Conservation (phyloP, 2,329 filamentous ascomycete species). For the Aspergillus sojae region DNA sequence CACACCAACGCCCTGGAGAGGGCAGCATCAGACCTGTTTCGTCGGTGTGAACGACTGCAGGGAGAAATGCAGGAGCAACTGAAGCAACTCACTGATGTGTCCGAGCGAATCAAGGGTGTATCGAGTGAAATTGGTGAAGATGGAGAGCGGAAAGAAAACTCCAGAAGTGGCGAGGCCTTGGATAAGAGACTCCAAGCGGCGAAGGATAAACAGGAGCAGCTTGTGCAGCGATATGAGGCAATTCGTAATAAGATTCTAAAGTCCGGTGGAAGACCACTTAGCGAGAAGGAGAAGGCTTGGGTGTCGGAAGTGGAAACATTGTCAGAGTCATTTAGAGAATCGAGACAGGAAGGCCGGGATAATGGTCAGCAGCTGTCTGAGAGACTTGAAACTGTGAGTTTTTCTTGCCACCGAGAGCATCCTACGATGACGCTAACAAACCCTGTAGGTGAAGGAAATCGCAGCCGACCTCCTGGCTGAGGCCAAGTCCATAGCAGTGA, state of each 20-base stretch:
- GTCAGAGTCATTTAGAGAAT: conserved; percentile 37
- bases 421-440: conserved; percentile 16
- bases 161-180: conserved; percentile 36
- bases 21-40: conserved; percentile 55
- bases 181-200: conserved; percentile 45
- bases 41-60: conserved; percentile 52
- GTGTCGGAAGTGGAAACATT: conserved; percentile 46
- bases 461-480: conserved; percentile 41
- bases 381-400: conserved; percentile 45
- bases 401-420: background rate
- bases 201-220: conserved; percentile 42
- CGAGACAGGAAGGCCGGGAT: conserved; percentile 26
- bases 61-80: conserved; percentile 53
- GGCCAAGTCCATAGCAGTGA: conserved; percentile 36
- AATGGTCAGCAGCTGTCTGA: conserved; percentile 31
- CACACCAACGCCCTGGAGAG: conserved; percentile 50
- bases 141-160: conserved; percentile 34
- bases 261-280: conserved; percentile 47
- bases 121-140: conserved; percentile 42
- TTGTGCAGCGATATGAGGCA: conserved; percentile 47
- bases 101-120: conserved; percentile 48
- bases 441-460: conserved; percentile 43
- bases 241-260: conserved; percentile 47
- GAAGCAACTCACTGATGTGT: conserved; percentile 47
- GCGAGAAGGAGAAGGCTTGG: conserved; percentile 51